Evolutionary conservation across 371 early-diverging fungal genomes (phyloP).

Genomic region (Thermomucor indicae-seudaticae): DNA sequence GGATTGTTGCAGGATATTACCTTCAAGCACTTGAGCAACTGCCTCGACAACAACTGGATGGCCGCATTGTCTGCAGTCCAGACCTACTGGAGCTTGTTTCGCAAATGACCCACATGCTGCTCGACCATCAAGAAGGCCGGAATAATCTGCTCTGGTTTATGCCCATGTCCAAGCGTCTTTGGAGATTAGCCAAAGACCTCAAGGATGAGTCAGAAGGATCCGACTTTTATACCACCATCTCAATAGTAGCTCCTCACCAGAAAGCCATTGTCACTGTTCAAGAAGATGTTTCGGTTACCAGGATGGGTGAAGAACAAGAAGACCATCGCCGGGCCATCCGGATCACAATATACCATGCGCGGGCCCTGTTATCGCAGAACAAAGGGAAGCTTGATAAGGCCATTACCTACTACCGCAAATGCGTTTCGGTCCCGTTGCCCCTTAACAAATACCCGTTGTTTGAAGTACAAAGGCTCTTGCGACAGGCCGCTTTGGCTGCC

Average conservation of each 20-base stretch:
- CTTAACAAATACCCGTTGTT: neutral
- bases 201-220: constrained; percentile 28
- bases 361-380: constrained; percentile 27
- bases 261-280: neutral
- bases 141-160: constrained; percentile 24
- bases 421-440: constrained; percentile 5
- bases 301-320: constrained; percentile 7
- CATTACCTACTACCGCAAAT: constrained; percentile 15
- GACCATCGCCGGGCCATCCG: constrained; percentile 32
- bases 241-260: neutral
- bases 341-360: constrained; percentile 36
- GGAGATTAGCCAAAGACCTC: constrained; percentile 34
- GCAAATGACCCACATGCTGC: neutral
- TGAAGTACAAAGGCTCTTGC: constrained; percentile 4
- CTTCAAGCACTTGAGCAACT: neutral
- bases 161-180: constrained; percentile 15
- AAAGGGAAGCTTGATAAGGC: constrained; percentile 19
- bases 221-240: constrained; percentile 10
- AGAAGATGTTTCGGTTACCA: neutral
- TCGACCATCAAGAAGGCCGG: neutral
- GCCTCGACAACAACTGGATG: neutral
- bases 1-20: neutral
- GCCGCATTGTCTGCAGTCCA: neutral
- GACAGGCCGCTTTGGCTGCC: constrained; percentile 3
- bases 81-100: neutral